Evolutionary conservation across 306 rosid genomes (phyloP).

Genomic region (Fagus crenata): DNA sequence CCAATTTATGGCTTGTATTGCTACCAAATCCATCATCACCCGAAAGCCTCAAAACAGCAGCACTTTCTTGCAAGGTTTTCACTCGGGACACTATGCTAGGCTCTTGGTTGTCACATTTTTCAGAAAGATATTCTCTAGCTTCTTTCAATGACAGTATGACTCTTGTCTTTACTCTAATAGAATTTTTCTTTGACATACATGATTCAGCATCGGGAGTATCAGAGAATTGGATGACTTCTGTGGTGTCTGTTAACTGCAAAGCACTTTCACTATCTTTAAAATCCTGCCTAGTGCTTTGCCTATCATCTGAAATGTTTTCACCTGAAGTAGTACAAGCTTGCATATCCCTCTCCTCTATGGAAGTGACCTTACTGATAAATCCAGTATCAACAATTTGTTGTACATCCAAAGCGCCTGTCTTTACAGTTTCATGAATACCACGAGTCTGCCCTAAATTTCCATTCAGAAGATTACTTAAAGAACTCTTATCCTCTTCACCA

Average conservation of each 20-base stretch:
- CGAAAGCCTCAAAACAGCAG: slow-evolving; percentile 34
- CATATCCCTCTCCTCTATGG: slow-evolving; percentile 25
- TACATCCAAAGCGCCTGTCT: slow-evolving; percentile 25
- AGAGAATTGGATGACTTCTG: slow-evolving; percentile 12
- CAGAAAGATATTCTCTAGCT: slow-evolving; percentile 77
- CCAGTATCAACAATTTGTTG: slow-evolving; percentile 29
- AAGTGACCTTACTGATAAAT: slow-evolving; percentile 27
- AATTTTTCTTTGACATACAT: slow-evolving; percentile 29
- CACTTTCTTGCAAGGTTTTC: slow-evolving; percentile 33
- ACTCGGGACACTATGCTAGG: slow-evolving; percentile 25
- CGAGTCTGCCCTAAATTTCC: slow-evolving; percentile 32
- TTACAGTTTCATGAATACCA: slow-evolving; percentile 23
- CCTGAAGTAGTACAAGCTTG: slow-evolving; percentile 20
- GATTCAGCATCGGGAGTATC: slow-evolving; percentile 40
- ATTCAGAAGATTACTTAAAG: slow-evolving; percentile 24
- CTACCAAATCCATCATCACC: slow-evolving; percentile 34
- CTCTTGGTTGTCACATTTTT: slow-evolving; percentile 47
- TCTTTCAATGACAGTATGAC: slow-evolving; percentile 81
- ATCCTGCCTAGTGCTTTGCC: slow-evolving; percentile 32
- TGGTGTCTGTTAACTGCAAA: slow-evolving; percentile 25
- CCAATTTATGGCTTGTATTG: slow-evolving; percentile 26
- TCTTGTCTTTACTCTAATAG: slow-evolving; percentile 46
- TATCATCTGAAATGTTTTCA: slow-evolving; percentile 39
- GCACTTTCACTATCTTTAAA: slow-evolving; percentile 26
- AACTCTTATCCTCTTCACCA: slow-evolving; percentile 26